Evolutionary conservation across 352 stramenopile genomes (phyloP).

Genomic region (Phytophthora melonis): DNA sequence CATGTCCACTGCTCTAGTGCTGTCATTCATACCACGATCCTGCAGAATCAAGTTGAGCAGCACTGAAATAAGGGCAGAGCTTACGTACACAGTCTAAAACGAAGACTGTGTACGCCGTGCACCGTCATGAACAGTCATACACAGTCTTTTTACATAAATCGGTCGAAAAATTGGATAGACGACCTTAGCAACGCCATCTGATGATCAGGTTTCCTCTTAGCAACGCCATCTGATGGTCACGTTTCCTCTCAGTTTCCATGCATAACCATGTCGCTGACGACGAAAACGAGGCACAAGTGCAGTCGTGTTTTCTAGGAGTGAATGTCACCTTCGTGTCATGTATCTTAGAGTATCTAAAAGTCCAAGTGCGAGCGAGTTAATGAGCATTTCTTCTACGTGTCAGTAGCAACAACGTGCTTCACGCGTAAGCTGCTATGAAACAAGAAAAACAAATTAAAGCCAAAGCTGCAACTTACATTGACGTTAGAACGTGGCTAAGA

Average conservation of each 20-base stretch:
- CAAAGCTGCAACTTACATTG: slow-evolving; percentile 15
- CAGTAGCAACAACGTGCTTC: too few relatives aligned
- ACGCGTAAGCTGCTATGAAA: background rate
- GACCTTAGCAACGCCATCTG: background rate
- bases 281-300: too few relatives aligned
- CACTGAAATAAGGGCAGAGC: background rate
- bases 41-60: too few relatives aligned
- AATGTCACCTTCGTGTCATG: too few relatives aligned
- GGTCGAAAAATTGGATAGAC: background rate
- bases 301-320: too few relatives aligned
- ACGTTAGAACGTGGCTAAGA: slow-evolving; percentile 11
- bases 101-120: slow-evolving; percentile 2
- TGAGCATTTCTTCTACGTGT: too few relatives aligned
- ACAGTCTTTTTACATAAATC: background rate
- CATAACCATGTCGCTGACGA: background rate
- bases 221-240: background rate
- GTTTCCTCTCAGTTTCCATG: background rate
- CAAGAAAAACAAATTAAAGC: background rate
- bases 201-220: background rate
- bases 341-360: too few relatives aligned
- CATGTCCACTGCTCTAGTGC: too few relatives aligned
- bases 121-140: background rate
- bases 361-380: background rate
- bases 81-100: slow-evolving; percentile 7
- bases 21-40: too few relatives aligned